These are phyloP conservation scores for Meyerozyma smithsonii DNA, from an alignment of 1,139 yeast species.

Conservation along the genomic window DNA sequence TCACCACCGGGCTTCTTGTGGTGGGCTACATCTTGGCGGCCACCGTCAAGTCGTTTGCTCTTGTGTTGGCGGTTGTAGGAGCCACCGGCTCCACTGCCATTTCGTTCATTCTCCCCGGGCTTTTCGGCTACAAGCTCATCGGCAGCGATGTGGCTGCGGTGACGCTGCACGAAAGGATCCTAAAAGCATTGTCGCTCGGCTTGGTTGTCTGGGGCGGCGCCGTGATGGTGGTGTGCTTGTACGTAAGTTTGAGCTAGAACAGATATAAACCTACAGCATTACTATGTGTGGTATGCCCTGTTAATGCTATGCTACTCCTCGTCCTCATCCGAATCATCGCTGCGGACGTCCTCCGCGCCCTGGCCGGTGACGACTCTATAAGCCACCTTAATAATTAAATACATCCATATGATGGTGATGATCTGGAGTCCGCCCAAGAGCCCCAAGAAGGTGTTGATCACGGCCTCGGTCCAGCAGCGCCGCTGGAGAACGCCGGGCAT, in stretches of 20 bases:
- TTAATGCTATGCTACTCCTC: slow-evolving; percentile 3
- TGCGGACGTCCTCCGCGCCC: slow-evolving; percentile 80
- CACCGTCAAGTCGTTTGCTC: slow-evolving; percentile 47
- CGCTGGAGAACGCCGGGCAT: slow-evolving; percentile 22
- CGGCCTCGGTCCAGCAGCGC: slow-evolving; percentile 55
- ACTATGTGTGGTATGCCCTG: neutral
- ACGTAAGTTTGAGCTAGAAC: slow-evolving; percentile 10
- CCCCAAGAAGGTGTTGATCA: slow-evolving; percentile 48
- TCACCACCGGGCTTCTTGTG: slow-evolving; percentile 43
- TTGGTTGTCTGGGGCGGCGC: slow-evolving; percentile 13
- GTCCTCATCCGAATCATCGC: slow-evolving; percentile 54
- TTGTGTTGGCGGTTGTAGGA: slow-evolving; percentile 54
- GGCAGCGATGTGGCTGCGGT: slow-evolving; percentile 21
- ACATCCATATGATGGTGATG: slow-evolving; percentile 70
- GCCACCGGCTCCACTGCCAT: slow-evolving; percentile 94
- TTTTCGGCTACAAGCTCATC: slow-evolving; percentile 55
- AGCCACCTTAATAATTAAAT: slow-evolving; percentile 66
- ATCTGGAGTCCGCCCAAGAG: slow-evolving; percentile 65
- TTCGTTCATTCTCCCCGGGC: slow-evolving; percentile 87
- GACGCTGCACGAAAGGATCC: slow-evolving; percentile 4
- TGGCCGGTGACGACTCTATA: slow-evolving; percentile 64
- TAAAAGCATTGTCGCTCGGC: slow-evolving; percentile 6
- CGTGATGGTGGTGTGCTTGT: slow-evolving; percentile 14
- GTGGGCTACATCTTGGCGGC: slow-evolving; percentile 43
- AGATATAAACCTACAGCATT: neutral